These are phyloP conservation scores for Backusella morwellensis DNA, from an alignment of 192 early-diverging fungal species.

Conservation along the genomic window DNA sequence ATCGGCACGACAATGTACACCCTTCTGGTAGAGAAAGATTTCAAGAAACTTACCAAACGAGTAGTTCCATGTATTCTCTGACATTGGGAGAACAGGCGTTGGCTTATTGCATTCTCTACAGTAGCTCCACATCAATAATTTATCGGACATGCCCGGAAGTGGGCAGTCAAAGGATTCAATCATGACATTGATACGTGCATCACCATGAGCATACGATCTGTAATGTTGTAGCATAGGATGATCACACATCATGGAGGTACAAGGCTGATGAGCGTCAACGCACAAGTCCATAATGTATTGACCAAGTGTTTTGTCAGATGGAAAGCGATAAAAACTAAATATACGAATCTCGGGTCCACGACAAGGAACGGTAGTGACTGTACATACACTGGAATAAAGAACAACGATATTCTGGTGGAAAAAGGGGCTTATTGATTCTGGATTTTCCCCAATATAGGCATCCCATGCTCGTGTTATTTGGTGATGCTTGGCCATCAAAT, in stretches of 20 bases:
- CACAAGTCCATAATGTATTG: constrained; percentile 85
- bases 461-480: constrained; percentile 50
- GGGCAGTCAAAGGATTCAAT: constrained; percentile 60
- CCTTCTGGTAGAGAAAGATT: constrained; percentile 79
- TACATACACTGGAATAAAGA: constrained; percentile 68
- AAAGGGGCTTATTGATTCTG: constrained; percentile 64
- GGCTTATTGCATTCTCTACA: constrained; percentile 73
- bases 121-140: constrained; percentile 87
- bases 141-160: constrained; percentile 65
- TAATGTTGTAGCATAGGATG: constrained; percentile 79
- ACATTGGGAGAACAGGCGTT: constrained; percentile 77
- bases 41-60: constrained; percentile 99
- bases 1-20: constrained; percentile 60
- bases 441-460: constrained; percentile 52
- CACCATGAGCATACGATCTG: constrained; percentile 84
- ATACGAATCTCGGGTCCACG: constrained; percentile 70
- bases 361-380: constrained; percentile 61
- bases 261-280: constrained; percentile 63
- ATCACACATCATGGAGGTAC: constrained; percentile 70
- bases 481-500: constrained; percentile 41
- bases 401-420: constrained; percentile 74
- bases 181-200: constrained; percentile 73
- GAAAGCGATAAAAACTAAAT: constrained; percentile 77
- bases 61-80: constrained; percentile 87
- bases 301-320: constrained; percentile 84